Evolutionary conservation across 2,329 filamentous ascomycete genomes (phyloP).

Genomic region (Claviceps sp.): DNA sequence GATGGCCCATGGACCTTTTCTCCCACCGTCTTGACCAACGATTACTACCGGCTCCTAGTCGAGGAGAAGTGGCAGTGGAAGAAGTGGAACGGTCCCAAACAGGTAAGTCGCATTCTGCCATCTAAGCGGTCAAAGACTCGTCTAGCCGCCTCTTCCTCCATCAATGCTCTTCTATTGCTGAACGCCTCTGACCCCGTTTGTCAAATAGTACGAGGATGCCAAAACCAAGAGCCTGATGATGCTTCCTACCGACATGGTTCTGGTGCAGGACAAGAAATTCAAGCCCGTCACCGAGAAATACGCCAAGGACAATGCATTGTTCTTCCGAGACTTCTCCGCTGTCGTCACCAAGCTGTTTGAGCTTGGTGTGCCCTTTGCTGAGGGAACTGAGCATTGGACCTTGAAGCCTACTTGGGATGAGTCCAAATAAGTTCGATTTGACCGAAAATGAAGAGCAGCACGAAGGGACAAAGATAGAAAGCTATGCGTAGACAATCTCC

Average conservation of each 20-base stretch:
- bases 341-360: constrained; percentile 78
- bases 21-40: constrained; percentile 84
- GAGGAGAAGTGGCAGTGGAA: constrained; percentile 86
- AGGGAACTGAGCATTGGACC: constrained; percentile 44
- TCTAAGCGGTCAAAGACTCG: neutral
- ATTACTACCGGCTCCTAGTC: constrained; percentile 79
- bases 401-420: constrained; percentile 45
- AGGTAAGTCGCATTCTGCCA: constrained; percentile 24
- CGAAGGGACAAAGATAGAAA: neutral
- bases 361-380: constrained; percentile 79
- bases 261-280: constrained; percentile 82
- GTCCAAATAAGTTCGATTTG: constrained; percentile 12
- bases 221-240: constrained; percentile 87
- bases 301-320: constrained; percentile 77
- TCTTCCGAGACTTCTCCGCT: constrained; percentile 85
- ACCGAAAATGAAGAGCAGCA: neutral
- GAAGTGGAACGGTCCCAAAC: constrained; percentile 85
- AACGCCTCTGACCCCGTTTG: constrained; percentile 3
- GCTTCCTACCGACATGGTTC: constrained; percentile 81
- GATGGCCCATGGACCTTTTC: constrained; percentile 87
- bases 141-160: neutral
- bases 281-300: constrained; percentile 70
- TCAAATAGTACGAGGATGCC: constrained; percentile 70
- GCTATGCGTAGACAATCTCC: constrained; percentile 4
- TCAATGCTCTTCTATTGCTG: neutral